phyloP scores from a whole-genome alignment of 805 yeast species.

The Clavispora carvajalis region DNA sequence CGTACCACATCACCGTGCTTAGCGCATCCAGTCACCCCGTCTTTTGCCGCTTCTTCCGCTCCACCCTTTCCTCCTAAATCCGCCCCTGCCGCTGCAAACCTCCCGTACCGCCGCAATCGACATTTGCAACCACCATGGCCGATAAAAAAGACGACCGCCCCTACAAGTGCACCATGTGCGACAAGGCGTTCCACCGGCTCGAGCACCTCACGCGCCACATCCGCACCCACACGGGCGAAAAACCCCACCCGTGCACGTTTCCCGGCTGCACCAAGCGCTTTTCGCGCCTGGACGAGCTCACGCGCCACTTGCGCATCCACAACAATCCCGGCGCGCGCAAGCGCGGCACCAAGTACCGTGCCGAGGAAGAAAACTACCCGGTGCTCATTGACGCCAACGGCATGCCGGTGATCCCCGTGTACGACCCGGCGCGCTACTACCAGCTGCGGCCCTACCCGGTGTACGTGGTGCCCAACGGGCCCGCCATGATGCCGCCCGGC shows the following conservation, averaged over 20 bases:
- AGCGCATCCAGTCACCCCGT: too few relatives aligned
- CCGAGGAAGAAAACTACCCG: constrained; percentile 6
- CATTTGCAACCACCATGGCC: constrained; percentile 2
- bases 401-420: constrained; percentile 22
- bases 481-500: constrained; percentile 4
- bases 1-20: too few relatives aligned
- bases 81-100: too few relatives aligned
- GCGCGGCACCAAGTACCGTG: constrained; percentile 6
- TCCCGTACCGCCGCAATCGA: neutral
- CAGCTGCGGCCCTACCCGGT: constrained; percentile 32
- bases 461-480: constrained; percentile 24
- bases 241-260: constrained; percentile 79
- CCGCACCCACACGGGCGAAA: constrained; percentile 90
- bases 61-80: too few relatives aligned
- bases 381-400: constrained; percentile 5
- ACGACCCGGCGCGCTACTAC: constrained; percentile 23
- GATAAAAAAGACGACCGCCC: constrained; percentile 46
- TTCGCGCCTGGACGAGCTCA: constrained; percentile 77
- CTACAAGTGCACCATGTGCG: constrained; percentile 78
- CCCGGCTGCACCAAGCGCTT: constrained; percentile 83
- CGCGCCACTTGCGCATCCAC: constrained; percentile 81
- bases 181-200: constrained; percentile 78
- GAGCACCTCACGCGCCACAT: constrained; percentile 92
- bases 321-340: constrained; percentile 40
- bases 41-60: too few relatives aligned